Evolutionary conservation across 2,329 filamentous ascomycete genomes (phyloP).

Genomic region (Furcasterigmium sp.): DNA sequence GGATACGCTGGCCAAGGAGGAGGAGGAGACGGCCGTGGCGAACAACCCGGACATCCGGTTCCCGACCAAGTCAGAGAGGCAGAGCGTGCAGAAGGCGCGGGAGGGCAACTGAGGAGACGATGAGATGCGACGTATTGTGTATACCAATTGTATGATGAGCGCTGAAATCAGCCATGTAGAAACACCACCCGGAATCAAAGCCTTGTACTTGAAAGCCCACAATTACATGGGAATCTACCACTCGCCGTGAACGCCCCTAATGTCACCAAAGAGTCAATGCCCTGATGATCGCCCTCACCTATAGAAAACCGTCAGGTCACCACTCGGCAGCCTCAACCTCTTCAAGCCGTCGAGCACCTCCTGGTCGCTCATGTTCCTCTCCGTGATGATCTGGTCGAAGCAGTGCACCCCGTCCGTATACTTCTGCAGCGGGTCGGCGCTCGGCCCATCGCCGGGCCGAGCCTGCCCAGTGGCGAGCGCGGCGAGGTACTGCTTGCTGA

Average conservation of each 20-base stretch:
- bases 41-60: conserved; percentile 37
- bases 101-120: neutral
- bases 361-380: conserved; percentile 63
- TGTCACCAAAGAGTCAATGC: too few relatives aligned
- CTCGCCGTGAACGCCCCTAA: too few relatives aligned
- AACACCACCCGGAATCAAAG: neutral
- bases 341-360: conserved; percentile 67
- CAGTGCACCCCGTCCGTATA: conserved; percentile 72
- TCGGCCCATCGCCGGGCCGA: conserved; percentile 22
- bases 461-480: conserved; percentile 50
- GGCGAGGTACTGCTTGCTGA: conserved; percentile 59
- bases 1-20: conserved; percentile 14
- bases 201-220: too few relatives aligned
- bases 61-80: conserved; percentile 16
- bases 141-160: neutral
- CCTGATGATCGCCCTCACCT: too few relatives aligned
- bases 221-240: too few relatives aligned
- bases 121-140: too few relatives aligned
- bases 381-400: conserved; percentile 79
- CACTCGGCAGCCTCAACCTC: conserved; percentile 44
- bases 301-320: conserved; percentile 51
- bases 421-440: conserved; percentile 50
- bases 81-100: conserved; percentile 3
- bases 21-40: conserved; percentile 21
- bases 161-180: neutral